Evolutionary conservation across 1,139 yeast species (phyloP), one percentile per base, ranked within the genome.

Genomic region (Candida sanyaensis): DNA sequence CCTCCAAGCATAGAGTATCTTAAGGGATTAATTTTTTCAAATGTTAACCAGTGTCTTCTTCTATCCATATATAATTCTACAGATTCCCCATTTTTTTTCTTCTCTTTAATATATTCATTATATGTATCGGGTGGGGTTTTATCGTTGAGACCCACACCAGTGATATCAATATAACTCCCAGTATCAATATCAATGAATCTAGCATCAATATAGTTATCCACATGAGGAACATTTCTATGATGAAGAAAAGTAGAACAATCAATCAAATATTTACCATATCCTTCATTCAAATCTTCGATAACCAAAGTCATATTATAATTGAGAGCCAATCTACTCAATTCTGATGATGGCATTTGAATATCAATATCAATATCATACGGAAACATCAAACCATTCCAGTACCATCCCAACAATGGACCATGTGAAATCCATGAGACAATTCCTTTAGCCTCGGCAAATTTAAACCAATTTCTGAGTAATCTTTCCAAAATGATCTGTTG

Each of bases 391-490:
- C 74, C 74, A 54, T 69, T 65, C 73, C 73, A 68, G 47, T 66
- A 66, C 73, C 74, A 69, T 6, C 75, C 63, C 43, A 78, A 62
- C 41, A 78, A 62, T 0, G 81, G 73, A 6, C 83, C 83, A 58
- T 78, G 83, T 2, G 82, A 81, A 31, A 78, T 65, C 72, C 81
- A 76, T n/a, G 78, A 65, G 5, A 68, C 63, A 36, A 66, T 64
- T 11, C 72, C 73, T 49, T 66, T 67, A 50, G 64, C 71, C 53
- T 65, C 67, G 6, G 71, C 68, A 52, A 68, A 68, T 45, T 68
- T 56, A 48, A 63, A 63, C 73, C 73, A 68, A 49, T 66, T 67
- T 41, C 73, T 56, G 41, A 68, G 58, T 39, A 68, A 58, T 34
- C 72, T 54, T 41, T 68, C 71, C 44, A 68, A 58, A 11, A 68